Percentiles rank a stretch among this genome's conserved stretches.
Conservation (phyloP, 768 basidiomycete species). For the Paxillus involutus region DNA sequence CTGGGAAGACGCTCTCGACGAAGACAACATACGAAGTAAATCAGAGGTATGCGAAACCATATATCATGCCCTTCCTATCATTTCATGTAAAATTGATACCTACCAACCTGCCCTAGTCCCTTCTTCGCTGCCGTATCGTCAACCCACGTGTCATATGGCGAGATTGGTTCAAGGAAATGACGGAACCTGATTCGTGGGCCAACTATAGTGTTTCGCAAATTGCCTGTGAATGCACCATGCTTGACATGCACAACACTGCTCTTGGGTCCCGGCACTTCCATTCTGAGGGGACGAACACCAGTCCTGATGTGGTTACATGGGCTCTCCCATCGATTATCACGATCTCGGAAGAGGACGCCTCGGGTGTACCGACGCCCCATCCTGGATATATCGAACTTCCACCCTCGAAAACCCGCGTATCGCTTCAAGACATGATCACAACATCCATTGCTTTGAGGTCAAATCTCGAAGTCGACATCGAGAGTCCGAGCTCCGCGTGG, state of each 20-base stretch:
- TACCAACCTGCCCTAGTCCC: conserved; percentile 39
- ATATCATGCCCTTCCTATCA: not conserved
- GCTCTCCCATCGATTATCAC: conserved; percentile 5
- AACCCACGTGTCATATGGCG: conserved; percentile 73
- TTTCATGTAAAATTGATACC: not conserved
- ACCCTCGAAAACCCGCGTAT: conserved; percentile 38
- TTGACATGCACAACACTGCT: conserved; percentile 58
- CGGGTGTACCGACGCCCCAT: conserved; percentile 29
- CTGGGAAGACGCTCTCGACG: conserved; percentile 72
- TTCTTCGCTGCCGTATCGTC: conserved; percentile 70
- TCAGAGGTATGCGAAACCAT: conserved; percentile 55
- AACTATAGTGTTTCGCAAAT: conserved; percentile 61
- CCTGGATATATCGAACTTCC: conserved; percentile 37
- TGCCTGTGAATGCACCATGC: conserved; percentile 65
- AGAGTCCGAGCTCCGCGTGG: conserved; percentile 53
- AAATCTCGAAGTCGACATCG: conserved; percentile 61
- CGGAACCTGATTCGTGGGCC: conserved; percentile 65
- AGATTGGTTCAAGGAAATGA: conserved; percentile 63
- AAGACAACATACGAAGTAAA: conserved; percentile 66
- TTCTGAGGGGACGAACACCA: not conserved
- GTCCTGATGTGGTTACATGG: conserved; percentile 4
- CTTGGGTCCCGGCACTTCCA: conserved; percentile 39
- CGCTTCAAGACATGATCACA: conserved; percentile 74
- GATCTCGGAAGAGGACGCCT: conserved; percentile 21
- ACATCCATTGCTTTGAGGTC: conserved; percentile 75